Conservation (phyloP, 1,284 basidiomycete genomes). For the Fomitopsis palustris region DNA sequence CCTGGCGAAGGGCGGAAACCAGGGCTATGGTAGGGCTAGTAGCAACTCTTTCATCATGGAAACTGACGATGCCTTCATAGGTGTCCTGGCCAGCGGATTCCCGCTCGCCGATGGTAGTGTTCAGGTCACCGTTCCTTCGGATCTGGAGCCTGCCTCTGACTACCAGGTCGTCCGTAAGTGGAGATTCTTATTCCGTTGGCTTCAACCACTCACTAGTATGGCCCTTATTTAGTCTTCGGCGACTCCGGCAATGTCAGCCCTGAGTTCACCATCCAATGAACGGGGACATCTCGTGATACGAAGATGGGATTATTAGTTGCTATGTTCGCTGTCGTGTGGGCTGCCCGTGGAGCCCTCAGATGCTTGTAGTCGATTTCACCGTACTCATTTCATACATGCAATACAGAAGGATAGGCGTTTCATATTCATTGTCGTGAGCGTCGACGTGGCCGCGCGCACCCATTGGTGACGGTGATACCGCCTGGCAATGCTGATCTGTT, state of each 20-base stretch:
- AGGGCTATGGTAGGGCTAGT: conserved; percentile 27
- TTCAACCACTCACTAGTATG: not conserved
- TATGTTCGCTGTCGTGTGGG: not conserved
- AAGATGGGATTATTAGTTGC: not conserved
- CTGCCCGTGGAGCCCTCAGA: not conserved
- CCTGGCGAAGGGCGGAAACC: conserved; percentile 32
- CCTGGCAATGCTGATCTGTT: too few relatives aligned
- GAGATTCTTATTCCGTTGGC: not conserved
- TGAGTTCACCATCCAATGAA: conserved; percentile 24
- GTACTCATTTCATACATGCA: too few relatives aligned
- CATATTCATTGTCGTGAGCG: too few relatives aligned
- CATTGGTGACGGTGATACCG: too few relatives aligned
- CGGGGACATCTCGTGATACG: not conserved
- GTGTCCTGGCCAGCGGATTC: conserved; percentile 37
- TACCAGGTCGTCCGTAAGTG: conserved; percentile 29
- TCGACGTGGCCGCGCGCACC: too few relatives aligned
- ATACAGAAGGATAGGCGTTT: too few relatives aligned
- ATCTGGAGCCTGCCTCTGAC: conserved; percentile 20
- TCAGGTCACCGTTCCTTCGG: conserved; percentile 28
- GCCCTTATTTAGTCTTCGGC: conserved; percentile 28
- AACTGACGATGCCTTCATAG: conserved; percentile 8
- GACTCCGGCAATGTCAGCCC: conserved; percentile 33
- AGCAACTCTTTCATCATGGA: not conserved
- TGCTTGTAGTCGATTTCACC: too few relatives aligned
- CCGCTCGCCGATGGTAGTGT: conserved; percentile 35